These are phyloP conservation scores for Spencermartinsiella europaea DNA, from an alignment of 805 yeast species.

Conservation along the genomic window DNA sequence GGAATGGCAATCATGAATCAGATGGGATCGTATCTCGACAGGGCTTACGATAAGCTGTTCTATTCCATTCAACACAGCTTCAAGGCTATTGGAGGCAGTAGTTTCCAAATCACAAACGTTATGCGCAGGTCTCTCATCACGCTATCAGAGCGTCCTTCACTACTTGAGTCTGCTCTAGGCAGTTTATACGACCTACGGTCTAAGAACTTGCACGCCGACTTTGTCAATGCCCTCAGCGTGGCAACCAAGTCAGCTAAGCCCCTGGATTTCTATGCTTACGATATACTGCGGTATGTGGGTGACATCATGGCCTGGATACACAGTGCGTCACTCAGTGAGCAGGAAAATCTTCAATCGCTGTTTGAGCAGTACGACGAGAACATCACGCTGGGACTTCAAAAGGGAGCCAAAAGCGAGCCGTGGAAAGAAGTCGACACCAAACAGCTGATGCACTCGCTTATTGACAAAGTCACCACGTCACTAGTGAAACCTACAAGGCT, in stretches of 20 bases:
- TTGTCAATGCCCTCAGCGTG: constrained; percentile 38
- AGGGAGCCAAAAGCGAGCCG: constrained; percentile 16
- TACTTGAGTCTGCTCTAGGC: constrained; percentile 54
- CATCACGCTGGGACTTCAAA: constrained; percentile 16
- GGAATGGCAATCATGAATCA: constrained; percentile 63
- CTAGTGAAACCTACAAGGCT: constrained; percentile 57
- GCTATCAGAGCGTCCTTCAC: constrained; percentile 34
- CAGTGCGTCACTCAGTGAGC: constrained; percentile 78
- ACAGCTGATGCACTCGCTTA: constrained; percentile 33
- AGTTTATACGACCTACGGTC: constrained; percentile 69
- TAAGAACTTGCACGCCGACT: constrained; percentile 58
- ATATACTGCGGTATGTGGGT: constrained; percentile 77
- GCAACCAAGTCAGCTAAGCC: constrained; percentile 38
- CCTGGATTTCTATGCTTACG: constrained; percentile 63
- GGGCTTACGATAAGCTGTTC: constrained; percentile 52
- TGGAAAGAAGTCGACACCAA: constrained; percentile 30
- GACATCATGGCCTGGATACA: constrained; percentile 87
- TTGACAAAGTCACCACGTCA: constrained; percentile 47
- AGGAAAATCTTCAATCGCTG: constrained; percentile 63
- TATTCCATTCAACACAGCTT: constrained; percentile 35
- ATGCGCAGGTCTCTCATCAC: constrained; percentile 22
- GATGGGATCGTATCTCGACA: constrained; percentile 46
- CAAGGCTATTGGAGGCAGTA: constrained; percentile 13
- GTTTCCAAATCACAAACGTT: constrained; percentile 17
- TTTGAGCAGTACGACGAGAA: constrained; percentile 39